Conservation (phyloP, 495 filamentous ascomycete genomes). For the Daldinia loculata region DNA sequence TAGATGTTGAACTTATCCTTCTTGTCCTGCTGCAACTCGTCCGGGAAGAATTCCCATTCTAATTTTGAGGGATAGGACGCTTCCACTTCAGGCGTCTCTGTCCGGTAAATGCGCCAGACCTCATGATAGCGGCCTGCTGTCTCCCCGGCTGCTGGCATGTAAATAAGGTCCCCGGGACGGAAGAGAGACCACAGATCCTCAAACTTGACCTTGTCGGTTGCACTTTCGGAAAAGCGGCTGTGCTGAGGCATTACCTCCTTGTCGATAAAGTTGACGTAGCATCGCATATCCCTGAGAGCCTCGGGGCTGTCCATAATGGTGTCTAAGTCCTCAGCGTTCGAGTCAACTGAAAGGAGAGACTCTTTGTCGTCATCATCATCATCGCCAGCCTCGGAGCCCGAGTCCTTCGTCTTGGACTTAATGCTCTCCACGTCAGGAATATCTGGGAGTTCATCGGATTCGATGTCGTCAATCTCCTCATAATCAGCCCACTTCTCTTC, state of each 20-base stretch:
- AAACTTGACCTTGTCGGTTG: constrained; percentile 42
- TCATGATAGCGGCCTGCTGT: constrained; percentile 39
- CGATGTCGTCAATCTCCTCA: constrained; percentile 41
- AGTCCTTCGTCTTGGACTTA: constrained; percentile 30
- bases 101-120: constrained; percentile 47
- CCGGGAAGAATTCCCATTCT: constrained; percentile 42
- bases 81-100: constrained; percentile 39
- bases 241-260: constrained; percentile 49
- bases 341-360: constrained; percentile 39
- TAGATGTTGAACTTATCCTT: constrained; percentile 43
- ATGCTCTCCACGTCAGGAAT: constrained; percentile 31
- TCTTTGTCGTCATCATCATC: constrained; percentile 33
- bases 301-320: constrained; percentile 44
- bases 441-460: constrained; percentile 22
- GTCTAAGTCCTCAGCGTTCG: constrained; percentile 44
- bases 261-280: constrained; percentile 51
- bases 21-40: constrained; percentile 35
- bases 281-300: constrained; percentile 47
- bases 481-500: constrained; percentile 51
- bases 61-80: constrained; percentile 26
- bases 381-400: constrained; percentile 12
- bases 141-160: constrained; percentile 43
- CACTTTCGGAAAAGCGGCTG: constrained; percentile 34
- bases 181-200: constrained; percentile 53
- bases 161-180: constrained; percentile 48